Base-by-base conservation (phyloP, 1,139 yeast genomes). In the Candida pseudoviswanathii region DNA sequence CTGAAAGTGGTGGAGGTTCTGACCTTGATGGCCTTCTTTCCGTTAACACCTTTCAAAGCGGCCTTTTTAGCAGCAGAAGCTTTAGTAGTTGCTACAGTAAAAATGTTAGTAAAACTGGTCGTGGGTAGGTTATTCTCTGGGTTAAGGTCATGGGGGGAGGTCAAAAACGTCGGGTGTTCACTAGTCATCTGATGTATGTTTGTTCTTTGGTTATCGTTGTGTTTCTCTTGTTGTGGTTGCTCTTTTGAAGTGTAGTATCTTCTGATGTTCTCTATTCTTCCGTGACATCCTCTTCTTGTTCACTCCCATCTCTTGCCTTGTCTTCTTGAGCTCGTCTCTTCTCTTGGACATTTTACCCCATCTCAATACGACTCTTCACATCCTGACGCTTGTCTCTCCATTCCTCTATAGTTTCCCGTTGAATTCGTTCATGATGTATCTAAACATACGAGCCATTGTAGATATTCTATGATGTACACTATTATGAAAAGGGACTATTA, bases 61-160 rank as follows among this genome's bases (percentile, higher is more conserved):
- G 98, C 95, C 85, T 94, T 94, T 86, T 94, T 91, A 80, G 99
- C 98, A 79, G 89, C 84, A 75, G 91, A 83, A 81, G 99, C 99
- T 85, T 92, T 86, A 61, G 78, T 72, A 70, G 72, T 66, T 54
- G 69, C 71, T 68, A 63, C 51, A 50, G 27, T 38, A 49, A 48
- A 51, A 49, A 44, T 58, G 56, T 44, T 40, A 34, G 44, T 41
- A 38, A 37, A 41, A 41, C n/a, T n/a, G n/a, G n/a, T n/a, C n/a
- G n/a, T n/a, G n/a, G n/a, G n/a, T n/a, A n/a, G n/a, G n/a, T n/a
- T n/a, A n/a, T n/a, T n/a, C n/a, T n/a, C n/a, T n/a, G n/a, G 21
- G 3, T n/a, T 10, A 10, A 33, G 11, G 7, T 33, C 3, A 4
- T n/a, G 16, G 22, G 24, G 21, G 30, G 5, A 27, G 5, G 8